phyloP scores from a whole-genome alignment of 106 monocot genomes.

The Dendrobium catenatum region DNA sequence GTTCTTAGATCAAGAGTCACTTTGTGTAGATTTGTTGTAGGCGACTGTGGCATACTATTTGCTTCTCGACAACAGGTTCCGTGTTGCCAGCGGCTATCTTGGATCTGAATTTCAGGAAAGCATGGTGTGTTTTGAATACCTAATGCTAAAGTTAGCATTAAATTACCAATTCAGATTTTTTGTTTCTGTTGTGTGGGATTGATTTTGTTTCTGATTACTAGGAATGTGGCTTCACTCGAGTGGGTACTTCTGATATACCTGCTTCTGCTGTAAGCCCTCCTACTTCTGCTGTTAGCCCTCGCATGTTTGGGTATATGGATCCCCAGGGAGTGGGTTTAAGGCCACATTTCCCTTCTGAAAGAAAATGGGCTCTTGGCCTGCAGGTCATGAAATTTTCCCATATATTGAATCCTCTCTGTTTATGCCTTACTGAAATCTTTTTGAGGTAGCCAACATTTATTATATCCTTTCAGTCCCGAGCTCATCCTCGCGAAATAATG shows the following conservation, averaged over 20 bases:
- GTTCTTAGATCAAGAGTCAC: background rate
- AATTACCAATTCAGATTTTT: background rate
- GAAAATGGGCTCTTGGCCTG: constrained; percentile 91
- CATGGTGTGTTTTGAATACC: constrained; percentile 36
- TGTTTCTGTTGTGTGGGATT: background rate
- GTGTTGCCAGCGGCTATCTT: constrained; percentile 60
- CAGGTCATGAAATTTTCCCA: constrained; percentile 37
- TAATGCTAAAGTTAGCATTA: background rate
- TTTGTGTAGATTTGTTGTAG: constrained; percentile 23
- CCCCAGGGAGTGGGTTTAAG: constrained; percentile 42
- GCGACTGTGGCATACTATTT: constrained; percentile 87
- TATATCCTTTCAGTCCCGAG: constrained; percentile 42
- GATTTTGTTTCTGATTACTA: constrained; percentile 9
- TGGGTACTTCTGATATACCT: constrained; percentile 27
- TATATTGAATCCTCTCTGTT: background rate
- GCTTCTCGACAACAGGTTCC: constrained; percentile 69
- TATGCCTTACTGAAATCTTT: background rate
- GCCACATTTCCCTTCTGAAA: constrained; percentile 46
- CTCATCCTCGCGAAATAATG: constrained; percentile 89
- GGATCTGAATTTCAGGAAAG: constrained; percentile 77
- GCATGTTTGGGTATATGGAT: constrained; percentile 38
- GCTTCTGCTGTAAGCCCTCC: constrained; percentile 15
- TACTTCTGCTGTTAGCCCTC: constrained; percentile 20
- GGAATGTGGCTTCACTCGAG: constrained; percentile 37
- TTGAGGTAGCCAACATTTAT: background rate